Base-by-base conservation (phyloP, 208 protist species). In the Trypanosomatidae sp. region DNA sequence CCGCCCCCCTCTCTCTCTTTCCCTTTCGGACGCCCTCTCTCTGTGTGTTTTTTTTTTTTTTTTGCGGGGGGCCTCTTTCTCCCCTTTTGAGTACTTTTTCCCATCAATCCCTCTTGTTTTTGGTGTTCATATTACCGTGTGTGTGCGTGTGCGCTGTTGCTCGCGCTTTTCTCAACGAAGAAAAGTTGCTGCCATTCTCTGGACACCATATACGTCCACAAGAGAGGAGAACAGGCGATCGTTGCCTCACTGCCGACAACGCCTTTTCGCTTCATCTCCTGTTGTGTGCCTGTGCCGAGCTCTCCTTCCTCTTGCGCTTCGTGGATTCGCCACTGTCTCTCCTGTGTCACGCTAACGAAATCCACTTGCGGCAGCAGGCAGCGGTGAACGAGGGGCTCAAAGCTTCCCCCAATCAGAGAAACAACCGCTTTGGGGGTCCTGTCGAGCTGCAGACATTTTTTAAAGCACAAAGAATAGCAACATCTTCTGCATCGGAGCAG, bases 101-200 rank as follows among this genome's bases (percentile, higher is more conserved):
- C 36, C 30, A 39, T 6, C 36, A 39, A 68, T 79, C 65, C 52
- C 69, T 71, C 73, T 58, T 58, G 30, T 77, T 46, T 71, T 30
- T 30, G 39, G 60, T 68, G 53, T 4, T 39, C 36, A 39, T 6
- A 39, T 39, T 39, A 39, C 36, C 36, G 3, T n/a, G 7, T 41
- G 33, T 43, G 28, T 43, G 58, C 17, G 58, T n/a, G 58, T 41
- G 33, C 12, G 17, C 58, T 43, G 1, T 9, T 17, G 15, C 30
- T 36, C 41, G 10, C 17, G 39, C 7, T 41, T 5, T 12, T 43
- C 17, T 39, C 33, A 1, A 13, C 58, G 9, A 62, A 36, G 17
- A 62, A 36, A 9, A 13, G 12, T 43, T 22, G 5, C 7, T 17
- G 55, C 0, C 8, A 36, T n/a, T 41, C 12, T 41, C 58, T 19